Evolutionary conservation across 164 flowering plant genomes (phyloP).

Genomic region (Malania oleifera): DNA sequence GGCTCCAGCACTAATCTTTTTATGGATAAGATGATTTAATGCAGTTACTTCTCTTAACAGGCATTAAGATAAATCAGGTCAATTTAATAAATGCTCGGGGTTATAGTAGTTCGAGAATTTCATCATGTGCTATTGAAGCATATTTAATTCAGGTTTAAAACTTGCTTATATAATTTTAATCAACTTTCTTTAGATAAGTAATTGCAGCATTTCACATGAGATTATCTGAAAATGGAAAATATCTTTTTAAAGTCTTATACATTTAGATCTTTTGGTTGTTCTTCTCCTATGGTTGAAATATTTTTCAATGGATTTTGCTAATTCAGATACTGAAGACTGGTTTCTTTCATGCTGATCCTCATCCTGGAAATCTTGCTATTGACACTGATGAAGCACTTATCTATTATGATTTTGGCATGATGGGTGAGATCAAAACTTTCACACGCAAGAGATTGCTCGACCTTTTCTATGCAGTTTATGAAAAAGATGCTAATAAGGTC

Average conservation of each 20-base stretch:
- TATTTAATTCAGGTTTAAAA: constrained; percentile 80
- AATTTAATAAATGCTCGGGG: constrained; percentile 58
- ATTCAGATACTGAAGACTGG: constrained; percentile 86
- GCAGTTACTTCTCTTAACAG: constrained; percentile 31
- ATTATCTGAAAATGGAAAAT: too few species aligned
- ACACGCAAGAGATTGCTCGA: constrained; percentile 76
- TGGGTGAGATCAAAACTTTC: constrained; percentile 91
- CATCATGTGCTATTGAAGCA: constrained; percentile 85
- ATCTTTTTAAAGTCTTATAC: too few species aligned
- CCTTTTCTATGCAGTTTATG: constrained; percentile 84
- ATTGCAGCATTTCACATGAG: neutral
- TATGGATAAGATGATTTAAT: constrained; percentile 7
- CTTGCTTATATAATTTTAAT: neutral
- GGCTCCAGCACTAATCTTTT: neutral
- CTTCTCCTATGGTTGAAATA: neutral
- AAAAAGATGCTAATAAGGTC: constrained; percentile 95
- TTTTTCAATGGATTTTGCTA: too few species aligned
- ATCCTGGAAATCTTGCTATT: constrained; percentile 96
- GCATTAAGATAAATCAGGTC: constrained; percentile 68
- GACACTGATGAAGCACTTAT: constrained; percentile 80
- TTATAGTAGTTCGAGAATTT: constrained; percentile 56
- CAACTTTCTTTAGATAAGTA: neutral
- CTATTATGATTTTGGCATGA: constrained; percentile 98
- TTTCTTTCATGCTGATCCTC: constrained; percentile 98
- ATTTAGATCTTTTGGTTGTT: neutral